Percentiles rank a stretch among this genome's conserved stretches.
Conservation (phyloP, 2,329 filamentous ascomycete species). For the Zasmidium citrigriseum region DNA sequence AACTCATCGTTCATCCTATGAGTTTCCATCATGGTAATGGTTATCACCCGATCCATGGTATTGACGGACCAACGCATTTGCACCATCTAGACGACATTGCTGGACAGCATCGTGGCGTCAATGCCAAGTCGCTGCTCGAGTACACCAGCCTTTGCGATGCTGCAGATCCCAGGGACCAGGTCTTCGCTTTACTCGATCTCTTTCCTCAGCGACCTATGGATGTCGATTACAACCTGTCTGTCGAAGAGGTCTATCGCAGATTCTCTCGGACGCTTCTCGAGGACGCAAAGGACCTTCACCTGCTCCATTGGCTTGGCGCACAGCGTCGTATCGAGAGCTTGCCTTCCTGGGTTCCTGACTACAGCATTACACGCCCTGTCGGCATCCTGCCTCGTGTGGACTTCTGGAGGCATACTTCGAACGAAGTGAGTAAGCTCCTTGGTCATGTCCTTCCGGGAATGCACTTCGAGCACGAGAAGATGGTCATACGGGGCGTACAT, state of each 20-base stretch:
- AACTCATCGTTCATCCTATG: neutral
- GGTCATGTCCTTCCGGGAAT: neutral
- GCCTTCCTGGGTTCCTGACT: neutral
- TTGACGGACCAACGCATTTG: neutral
- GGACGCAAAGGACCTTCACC: neutral
- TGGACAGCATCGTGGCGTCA: neutral
- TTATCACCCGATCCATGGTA: neutral
- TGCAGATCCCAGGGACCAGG: neutral
- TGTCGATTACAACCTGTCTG: neutral
- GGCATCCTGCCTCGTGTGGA: neutral
- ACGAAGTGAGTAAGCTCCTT: neutral
- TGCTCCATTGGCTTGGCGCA: neutral
- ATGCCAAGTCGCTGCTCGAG: neutral
- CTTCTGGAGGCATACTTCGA: neutral
- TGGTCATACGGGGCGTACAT: neutral
- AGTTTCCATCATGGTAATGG: neutral
- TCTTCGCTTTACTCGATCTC: neutral
- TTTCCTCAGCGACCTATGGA: neutral
- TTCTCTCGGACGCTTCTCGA: neutral
- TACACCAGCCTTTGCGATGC: neutral
- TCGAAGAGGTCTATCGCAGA: neutral
- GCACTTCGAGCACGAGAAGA: neutral
- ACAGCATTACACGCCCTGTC: neutral
- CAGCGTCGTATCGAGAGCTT: neutral
- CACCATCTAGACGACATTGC: neutral